Evolutionary conservation across 2,329 filamentous ascomycete genomes (phyloP).

Genomic region (Phoma sp.): DNA sequence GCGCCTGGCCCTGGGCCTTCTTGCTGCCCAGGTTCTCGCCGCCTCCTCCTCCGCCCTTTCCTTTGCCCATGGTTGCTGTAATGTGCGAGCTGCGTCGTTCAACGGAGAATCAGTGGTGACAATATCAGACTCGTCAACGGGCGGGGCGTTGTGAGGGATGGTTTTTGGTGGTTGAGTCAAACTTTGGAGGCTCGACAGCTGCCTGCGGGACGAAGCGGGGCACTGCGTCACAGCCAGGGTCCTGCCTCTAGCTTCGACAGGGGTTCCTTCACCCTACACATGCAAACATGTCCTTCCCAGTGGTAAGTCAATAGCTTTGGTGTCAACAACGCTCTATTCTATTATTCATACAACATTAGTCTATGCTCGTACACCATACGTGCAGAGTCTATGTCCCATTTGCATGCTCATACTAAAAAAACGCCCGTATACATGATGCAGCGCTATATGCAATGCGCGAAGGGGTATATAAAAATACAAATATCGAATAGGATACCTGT

Average conservation of each 20-base stretch:
- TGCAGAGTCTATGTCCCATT: conserved; percentile 6
- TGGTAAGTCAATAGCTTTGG: too few species aligned
- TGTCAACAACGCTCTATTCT: not conserved
- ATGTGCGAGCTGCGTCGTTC: not conserved
- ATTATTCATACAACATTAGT: conserved; percentile 11
- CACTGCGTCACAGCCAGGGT: conserved; percentile 16
- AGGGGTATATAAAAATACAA: conserved; percentile 19
- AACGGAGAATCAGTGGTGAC: not conserved
- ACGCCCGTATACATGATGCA: conserved; percentile 6
- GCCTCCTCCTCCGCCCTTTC: conserved; percentile 63
- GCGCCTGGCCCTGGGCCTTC: conserved; percentile 86
- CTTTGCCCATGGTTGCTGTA: conserved; percentile 34
- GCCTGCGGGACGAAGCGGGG: conserved; percentile 16
- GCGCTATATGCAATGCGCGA: conserved; percentile 12
- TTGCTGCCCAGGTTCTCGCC: conserved; percentile 75
- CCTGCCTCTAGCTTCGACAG: conserved; percentile 9
- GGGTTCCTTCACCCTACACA: not conserved
- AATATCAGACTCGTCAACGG: not conserved
- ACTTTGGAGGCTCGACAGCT: conserved; percentile 17
- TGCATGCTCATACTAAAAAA: not conserved
- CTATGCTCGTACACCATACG: conserved; percentile 9
- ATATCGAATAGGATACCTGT: conserved; percentile 3
- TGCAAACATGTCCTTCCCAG: too few species aligned
- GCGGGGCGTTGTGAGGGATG: not conserved
- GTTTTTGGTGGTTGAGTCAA: conserved; percentile 14